Conservation (phyloP, 164 flowering plant species). For the Stephania cephalantha region DNA sequence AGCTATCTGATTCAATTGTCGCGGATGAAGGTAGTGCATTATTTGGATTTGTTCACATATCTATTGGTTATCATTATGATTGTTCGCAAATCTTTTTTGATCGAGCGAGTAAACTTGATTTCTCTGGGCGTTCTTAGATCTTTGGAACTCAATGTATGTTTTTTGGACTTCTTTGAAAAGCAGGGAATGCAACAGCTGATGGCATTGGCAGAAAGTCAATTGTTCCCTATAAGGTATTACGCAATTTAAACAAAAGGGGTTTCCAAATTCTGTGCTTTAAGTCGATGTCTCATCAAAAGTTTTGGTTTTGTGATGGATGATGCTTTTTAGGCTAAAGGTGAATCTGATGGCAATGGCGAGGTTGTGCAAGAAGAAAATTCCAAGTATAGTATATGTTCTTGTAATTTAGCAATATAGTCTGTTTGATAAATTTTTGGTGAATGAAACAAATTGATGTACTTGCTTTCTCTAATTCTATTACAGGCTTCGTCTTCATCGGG, state of each 20-base stretch:
- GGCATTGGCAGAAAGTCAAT: constrained; percentile 30
- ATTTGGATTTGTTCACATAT: neutral
- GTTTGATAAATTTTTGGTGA: neutral
- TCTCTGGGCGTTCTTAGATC: neutral
- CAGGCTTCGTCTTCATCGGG: constrained; percentile 72
- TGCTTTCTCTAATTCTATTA: constrained; percentile 16
- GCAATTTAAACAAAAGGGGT: neutral
- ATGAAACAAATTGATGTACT: constrained; percentile 6
- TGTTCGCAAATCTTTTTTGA: no score
- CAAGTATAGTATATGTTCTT: constrained; percentile 40
- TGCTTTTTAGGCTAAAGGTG: constrained; percentile 32
- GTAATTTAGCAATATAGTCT: constrained; percentile 4
- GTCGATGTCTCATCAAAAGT: constrained; percentile 5
- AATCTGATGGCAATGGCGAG: constrained; percentile 27
- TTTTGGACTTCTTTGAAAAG: neutral
- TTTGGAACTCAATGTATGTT: neutral
- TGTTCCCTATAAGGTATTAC: constrained; percentile 36
- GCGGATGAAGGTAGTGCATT: constrained; percentile 40
- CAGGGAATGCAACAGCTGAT: constrained; percentile 28
- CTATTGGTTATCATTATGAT: neutral
- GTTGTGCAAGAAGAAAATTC: constrained; percentile 59
- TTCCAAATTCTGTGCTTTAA: neutral
- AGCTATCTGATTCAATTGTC: constrained; percentile 20
- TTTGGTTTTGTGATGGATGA: constrained; percentile 13
- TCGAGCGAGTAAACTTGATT: no score